Conservation (phyloP, 345 rosid species). For the Eutrema heterophyllum region DNA sequence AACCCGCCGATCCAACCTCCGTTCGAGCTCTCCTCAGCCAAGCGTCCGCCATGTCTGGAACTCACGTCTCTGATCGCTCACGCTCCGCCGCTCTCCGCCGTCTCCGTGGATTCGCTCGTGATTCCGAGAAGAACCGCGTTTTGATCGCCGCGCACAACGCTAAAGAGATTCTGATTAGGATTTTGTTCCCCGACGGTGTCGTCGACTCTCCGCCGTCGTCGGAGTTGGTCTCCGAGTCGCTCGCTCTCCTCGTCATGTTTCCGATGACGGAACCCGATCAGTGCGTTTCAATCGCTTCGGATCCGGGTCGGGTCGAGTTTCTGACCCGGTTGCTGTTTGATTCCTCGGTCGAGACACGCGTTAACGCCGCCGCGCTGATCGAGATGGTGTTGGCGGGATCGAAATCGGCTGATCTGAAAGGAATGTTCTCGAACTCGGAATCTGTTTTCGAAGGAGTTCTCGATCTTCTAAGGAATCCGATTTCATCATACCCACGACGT, state of each 20-base stretch:
- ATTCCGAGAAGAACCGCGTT: slow-evolving; percentile 73
- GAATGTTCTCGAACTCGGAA: slow-evolving; percentile 41
- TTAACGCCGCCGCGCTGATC: slow-evolving; percentile 69
- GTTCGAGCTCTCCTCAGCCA: slow-evolving; percentile 59
- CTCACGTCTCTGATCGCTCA: slow-evolving; percentile 34
- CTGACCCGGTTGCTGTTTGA: slow-evolving; percentile 54
- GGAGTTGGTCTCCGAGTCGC: slow-evolving; percentile 56
- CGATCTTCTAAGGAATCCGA: slow-evolving; percentile 41
- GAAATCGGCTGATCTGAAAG: slow-evolving; percentile 53
- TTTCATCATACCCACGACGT: slow-evolving; percentile 46
- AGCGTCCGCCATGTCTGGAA: slow-evolving; percentile 36
- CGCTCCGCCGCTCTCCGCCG: slow-evolving; percentile 75
- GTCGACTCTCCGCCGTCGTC: slow-evolving; percentile 7
- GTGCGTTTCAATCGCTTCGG: slow-evolving; percentile 37
- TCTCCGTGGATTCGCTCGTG: slow-evolving; percentile 76
- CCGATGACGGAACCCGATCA: slow-evolving; percentile 48
- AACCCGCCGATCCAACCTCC: slow-evolving; percentile 78
- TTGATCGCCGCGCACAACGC: slow-evolving; percentile 58
- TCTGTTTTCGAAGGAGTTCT: slow-evolving; percentile 66
- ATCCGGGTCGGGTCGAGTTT: slow-evolving; percentile 36
- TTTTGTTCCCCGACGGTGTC: slow-evolving; percentile 40
- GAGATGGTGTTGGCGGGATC: slow-evolving; percentile 66
- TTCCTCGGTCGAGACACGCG: slow-evolving; percentile 56
- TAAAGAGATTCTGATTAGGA: slow-evolving; percentile 29
- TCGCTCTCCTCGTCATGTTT: slow-evolving; percentile 59